Base-by-base conservation (phyloP, 305 asterid genomes). In the Rubia peregrina region DNA sequence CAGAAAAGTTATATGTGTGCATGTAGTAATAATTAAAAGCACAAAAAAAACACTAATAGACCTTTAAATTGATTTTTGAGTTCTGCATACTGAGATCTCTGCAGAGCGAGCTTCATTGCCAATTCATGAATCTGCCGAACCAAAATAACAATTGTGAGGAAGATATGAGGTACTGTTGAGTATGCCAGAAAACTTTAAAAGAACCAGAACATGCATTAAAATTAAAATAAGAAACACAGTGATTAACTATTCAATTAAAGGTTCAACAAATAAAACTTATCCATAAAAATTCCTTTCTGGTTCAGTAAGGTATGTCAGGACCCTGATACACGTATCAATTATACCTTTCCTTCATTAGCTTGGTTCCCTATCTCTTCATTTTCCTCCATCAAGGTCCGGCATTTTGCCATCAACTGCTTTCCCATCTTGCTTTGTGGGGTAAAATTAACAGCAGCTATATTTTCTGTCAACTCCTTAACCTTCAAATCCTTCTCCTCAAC, bases 341-440 rank as follows among this genome's bases (percentile, higher is more conserved):
- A 17, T 87, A 91, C 97, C 98, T 93, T 93, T 74, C 98, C 98
- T 84, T 93, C 98, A 48, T 93, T 88, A 73, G 98, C 97, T 84
- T 91, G 96, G 78, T 89, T 90, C 48, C 98, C 98, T 48, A 93
- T 93, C 88, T 90, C 97, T 74, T 93, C 98, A 64, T 91, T 93
- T 88, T 93, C 98, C 78, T 89, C 96, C 83, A 85, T 90, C 81
- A 93, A 85, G 16, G 96, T 93, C 85, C 95, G 79, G 83, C 98
- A 93, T 80, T 93, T 93, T 60, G 97, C 95, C 98, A 90, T 90
- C 74, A 93, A 74, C 97, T 86, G 83, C 87, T 88, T 90, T 70
- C 98, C 98, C 97, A 90, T 90, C 82, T 91, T 93, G 85, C 98
- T 93, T 75, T 89, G 96, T 51, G 97, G 89, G 75, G 96, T 93